A percentile compares a stretch with the other conserved stretches of the same genome.
Evolutionary conservation across 2,329 filamentous ascomycete species (phyloP).

Genomic region (Xylariaceae sp.): DNA sequence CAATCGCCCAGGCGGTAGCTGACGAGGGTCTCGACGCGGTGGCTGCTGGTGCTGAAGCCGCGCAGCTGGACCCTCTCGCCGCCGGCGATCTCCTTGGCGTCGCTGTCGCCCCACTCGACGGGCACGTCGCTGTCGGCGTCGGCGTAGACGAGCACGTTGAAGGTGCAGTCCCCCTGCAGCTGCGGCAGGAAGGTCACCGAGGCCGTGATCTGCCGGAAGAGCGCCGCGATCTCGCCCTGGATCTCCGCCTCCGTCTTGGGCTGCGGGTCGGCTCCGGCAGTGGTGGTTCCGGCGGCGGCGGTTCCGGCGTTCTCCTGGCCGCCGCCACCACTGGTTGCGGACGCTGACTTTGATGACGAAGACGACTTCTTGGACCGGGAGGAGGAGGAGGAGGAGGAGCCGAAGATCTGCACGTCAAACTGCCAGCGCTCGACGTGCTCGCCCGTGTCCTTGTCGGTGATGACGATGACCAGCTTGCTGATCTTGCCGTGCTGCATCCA

Average conservation of each 20-base stretch:
- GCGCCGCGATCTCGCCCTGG: constrained; percentile 88
- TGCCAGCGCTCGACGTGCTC: constrained; percentile 97
- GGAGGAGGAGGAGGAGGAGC: constrained; percentile 18
- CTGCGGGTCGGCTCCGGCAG: constrained; percentile 18
- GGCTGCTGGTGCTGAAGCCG: constrained; percentile 92
- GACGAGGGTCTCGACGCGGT: constrained; percentile 89
- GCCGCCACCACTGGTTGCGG: constrained; percentile 35
- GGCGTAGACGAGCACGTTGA: constrained; percentile 96
- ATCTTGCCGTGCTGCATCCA: constrained; percentile 99
- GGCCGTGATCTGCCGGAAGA: constrained; percentile 96
- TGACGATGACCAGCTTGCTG: constrained; percentile 91
- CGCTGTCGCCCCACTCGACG: constrained; percentile 96
- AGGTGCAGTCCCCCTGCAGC: constrained; percentile 89
- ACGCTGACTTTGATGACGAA: constrained; percentile 42
- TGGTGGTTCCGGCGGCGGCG: constrained; percentile 10
- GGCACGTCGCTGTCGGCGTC: constrained; percentile 95
- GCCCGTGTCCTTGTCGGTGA: constrained; percentile 94
- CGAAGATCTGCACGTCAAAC: constrained; percentile 63
- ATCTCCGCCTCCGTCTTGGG: constrained; percentile 93
- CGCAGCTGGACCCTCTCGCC: constrained; percentile 92
- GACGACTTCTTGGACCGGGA: constrained; percentile 38
- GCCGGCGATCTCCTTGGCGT: constrained; percentile 91
- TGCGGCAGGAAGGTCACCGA: constrained; percentile 95
- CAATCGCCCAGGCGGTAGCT: constrained; percentile 65
- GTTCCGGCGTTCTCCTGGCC: constrained; percentile 63